These are phyloP conservation scores for Microcos paniculata DNA, from an alignment of 345 rosid genomes.

Conservation along the genomic window DNA sequence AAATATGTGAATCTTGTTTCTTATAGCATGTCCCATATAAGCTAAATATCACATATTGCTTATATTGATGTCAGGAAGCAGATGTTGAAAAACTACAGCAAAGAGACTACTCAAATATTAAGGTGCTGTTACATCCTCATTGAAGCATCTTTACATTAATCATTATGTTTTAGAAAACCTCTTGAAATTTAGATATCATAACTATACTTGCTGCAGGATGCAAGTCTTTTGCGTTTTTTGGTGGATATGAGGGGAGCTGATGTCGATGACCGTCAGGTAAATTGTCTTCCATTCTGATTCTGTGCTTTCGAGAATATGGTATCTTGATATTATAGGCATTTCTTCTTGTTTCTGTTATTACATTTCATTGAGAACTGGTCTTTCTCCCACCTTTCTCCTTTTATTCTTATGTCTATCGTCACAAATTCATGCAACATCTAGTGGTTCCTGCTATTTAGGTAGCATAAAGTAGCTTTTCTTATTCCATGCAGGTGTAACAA, in stretches of 20 bases:
- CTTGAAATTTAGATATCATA: conserved; percentile 15
- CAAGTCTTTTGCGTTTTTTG: conserved; percentile 86
- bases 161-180: not conserved
- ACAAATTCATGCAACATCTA: not conserved
- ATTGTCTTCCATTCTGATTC: conserved; percentile 6
- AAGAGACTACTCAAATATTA: conserved; percentile 77
- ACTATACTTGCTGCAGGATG: conserved; percentile 60
- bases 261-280: conserved; percentile 83
- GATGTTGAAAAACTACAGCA: conserved; percentile 90
- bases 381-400: not conserved
- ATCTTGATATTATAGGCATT: not conserved
- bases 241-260: conserved; percentile 95
- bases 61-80: conserved; percentile 57
- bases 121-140: conserved; percentile 40
- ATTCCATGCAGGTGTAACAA: not conserved
- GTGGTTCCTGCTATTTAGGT: conserved; percentile 1
- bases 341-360: not conserved
- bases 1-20: not conserved
- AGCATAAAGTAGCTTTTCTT: not conserved
- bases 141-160: not conserved
- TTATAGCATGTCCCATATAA: not conserved
- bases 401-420: not conserved
- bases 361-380: not conserved
- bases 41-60: conserved; percentile 15
- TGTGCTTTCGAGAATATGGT: conserved; percentile 1